phyloP scores from a whole-genome alignment of 441 rosid species.

The Metrosideros polymorpha region DNA sequence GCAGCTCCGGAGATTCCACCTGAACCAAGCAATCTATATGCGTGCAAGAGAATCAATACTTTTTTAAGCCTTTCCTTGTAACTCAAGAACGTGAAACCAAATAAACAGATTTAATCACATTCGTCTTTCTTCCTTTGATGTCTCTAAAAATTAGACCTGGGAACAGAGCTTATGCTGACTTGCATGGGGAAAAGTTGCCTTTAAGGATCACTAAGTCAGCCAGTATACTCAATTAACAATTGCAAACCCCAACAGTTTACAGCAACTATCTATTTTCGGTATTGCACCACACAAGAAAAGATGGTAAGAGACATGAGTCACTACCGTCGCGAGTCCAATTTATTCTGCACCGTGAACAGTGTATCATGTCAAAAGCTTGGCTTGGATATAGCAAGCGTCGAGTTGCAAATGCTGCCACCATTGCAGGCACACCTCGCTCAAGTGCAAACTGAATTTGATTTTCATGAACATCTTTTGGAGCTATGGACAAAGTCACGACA shows the following conservation, averaged over 20 bases:
- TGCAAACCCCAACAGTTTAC: background rate
- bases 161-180: background rate
- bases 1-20: background rate
- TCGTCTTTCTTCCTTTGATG: background rate
- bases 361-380: constrained; percentile 95
- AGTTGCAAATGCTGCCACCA: constrained; percentile 92
- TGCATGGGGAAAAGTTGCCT: background rate
- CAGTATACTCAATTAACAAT: background rate
- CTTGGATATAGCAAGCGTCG: constrained; percentile 75
- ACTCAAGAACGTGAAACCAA: background rate
- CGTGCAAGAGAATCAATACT: background rate
- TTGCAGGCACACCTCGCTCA: constrained; percentile 98
- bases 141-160: background rate
- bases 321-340: constrained; percentile 99
- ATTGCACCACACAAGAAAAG: background rate
- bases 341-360: constrained; percentile 98
- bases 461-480: constrained; percentile 98
- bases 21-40: background rate
- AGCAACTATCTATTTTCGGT: background rate
- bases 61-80: background rate
- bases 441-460: constrained; percentile 99
- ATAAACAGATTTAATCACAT: background rate
- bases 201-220: background rate
- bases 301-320: background rate
- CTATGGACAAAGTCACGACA: constrained; percentile 79